A percentile compares a stretch with the other conserved stretches of the same genome.
Evolutionary conservation across 164 flowering plant genomes (phyloP).

Genomic region (Sextonia rubra): DNA sequence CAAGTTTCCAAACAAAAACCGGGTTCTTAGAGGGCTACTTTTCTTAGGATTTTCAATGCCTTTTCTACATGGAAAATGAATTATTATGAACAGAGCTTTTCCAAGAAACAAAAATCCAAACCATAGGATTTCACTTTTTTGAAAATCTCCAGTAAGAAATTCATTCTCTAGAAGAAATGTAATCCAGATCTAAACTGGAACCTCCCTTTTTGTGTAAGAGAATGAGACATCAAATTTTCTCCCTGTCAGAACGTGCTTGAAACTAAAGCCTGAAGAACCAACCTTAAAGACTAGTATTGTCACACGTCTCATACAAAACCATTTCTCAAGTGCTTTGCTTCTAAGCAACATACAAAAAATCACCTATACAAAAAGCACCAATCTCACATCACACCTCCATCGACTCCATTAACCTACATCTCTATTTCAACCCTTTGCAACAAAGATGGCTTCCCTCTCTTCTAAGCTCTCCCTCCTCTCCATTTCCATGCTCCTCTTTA

Average conservation of each 20-base stretch:
- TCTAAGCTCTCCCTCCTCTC: constrained; percentile 19
- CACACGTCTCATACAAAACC: background rate
- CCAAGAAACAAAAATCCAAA: too few relatives aligned
- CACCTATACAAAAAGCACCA: constrained; percentile 12
- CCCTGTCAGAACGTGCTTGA: background rate
- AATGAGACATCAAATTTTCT: too few relatives aligned
- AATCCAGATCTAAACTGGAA: too few relatives aligned
- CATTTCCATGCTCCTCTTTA: constrained; percentile 16
- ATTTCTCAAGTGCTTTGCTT: constrained; percentile 29
- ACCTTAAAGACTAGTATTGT: constrained; percentile 41
- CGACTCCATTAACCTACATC: background rate
- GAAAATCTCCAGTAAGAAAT: too few relatives aligned
- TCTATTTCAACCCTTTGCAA: background rate
- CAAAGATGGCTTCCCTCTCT: constrained; percentile 32
- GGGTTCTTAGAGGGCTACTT: too few relatives aligned
- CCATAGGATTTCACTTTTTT: too few relatives aligned
- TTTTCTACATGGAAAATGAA: too few relatives aligned
- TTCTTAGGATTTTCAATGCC: too few relatives aligned
- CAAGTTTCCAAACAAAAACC: too few relatives aligned
- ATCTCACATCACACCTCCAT: background rate
- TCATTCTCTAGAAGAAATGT: too few relatives aligned
- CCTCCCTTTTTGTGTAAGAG: too few relatives aligned
- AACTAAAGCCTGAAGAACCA: constrained; percentile 23
- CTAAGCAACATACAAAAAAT: constrained; percentile 28
- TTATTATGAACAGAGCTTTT: too few relatives aligned